Base-by-base conservation (phyloP, 257 asterid species). In the Cinchona pubescens region DNA sequence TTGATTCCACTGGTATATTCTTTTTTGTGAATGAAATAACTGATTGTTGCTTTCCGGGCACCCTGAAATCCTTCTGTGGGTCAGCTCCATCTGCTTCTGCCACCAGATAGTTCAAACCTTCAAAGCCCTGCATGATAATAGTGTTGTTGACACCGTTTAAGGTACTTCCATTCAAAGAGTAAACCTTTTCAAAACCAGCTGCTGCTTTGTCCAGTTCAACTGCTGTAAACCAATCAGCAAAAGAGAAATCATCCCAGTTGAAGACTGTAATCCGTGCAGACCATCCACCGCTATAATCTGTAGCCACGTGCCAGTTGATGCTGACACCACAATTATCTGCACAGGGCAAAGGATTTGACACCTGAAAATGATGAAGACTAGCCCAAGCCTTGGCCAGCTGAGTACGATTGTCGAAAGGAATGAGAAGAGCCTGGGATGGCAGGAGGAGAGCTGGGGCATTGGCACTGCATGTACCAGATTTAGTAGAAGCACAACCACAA, bases 11-110 rank as follows among this genome's bases (percentile, higher is more conserved):
- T n/a, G 96, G 98, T 0, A 87, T 87, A 73, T 84, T 68, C 87
- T 81, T 92, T 89, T 95, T 95, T 5, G 86, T 88, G 84, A 95
- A 95, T 3, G 99, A 95, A 81, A 95, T 86, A 9, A 95, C 97
- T 0, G 99, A 89, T 83, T 95, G 99, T 65, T 95, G 97, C 83
- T 90, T 95, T 12, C 99, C 99, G 0, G 99, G 99, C 0, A 90
- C 85, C 2, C 91, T 63, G 8, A 86, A 90, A 74, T 88, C 91
- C 77, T 80, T 87, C 74, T 32, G 40, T 0, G 93, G 95, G 55
- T 88, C 35, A 7, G 86, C 75, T 27, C 87, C 96, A 15, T 91
- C 90, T 1, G 82, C 78, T 84, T 90, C 97, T 8, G 79, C 98
- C 56, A 94, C 95, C 2, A 94, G 75, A 83, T 90, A 94, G 85